phyloP scores from a whole-genome alignment of 805 yeast species.

The Hanseniaspora lindneri region DNA sequence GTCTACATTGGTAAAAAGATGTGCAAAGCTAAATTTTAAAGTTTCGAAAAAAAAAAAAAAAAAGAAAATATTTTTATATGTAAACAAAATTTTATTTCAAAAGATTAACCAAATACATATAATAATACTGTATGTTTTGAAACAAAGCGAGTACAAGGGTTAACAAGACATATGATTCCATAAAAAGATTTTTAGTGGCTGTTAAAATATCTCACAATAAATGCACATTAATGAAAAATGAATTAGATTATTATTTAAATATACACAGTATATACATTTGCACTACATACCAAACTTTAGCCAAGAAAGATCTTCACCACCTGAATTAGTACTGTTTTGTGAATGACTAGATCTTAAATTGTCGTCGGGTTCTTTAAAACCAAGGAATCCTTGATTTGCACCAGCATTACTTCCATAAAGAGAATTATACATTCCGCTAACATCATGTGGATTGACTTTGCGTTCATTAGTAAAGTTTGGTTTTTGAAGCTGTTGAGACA shows the following conservation, averaged over 20 bases:
- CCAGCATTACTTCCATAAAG: conserved; percentile 7
- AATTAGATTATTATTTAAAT: not conserved
- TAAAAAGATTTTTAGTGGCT: no score
- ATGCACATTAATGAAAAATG: not conserved
- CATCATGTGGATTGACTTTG: conserved; percentile 13
- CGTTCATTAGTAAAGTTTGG: not conserved
- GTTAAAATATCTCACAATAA: not conserved
- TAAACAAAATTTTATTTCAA: no score
- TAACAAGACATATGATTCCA: no score
- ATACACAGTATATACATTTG: not conserved
- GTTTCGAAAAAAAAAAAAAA: no score
- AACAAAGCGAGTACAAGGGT: no score
- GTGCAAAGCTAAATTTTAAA: no score
- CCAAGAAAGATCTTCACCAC: conserved; percentile 28
- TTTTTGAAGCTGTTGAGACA: conserved; percentile 24
- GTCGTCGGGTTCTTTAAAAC: not conserved
- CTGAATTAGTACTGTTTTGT: not conserved
- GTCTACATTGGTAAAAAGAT: no score
- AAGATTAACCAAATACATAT: no score
- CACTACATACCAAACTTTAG: conserved; percentile 25
- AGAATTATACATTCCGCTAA: conserved; percentile 16
- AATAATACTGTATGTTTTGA: no score
- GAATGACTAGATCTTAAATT: not conserved
- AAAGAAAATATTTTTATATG: no score
- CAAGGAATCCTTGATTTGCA: not conserved